Percentiles rank a stretch among this genome's conserved stretches.
phyloP scores from a whole-genome alignment of 495 filamentous ascomycete species.

The Clohesyomyces aquaticus region DNA sequence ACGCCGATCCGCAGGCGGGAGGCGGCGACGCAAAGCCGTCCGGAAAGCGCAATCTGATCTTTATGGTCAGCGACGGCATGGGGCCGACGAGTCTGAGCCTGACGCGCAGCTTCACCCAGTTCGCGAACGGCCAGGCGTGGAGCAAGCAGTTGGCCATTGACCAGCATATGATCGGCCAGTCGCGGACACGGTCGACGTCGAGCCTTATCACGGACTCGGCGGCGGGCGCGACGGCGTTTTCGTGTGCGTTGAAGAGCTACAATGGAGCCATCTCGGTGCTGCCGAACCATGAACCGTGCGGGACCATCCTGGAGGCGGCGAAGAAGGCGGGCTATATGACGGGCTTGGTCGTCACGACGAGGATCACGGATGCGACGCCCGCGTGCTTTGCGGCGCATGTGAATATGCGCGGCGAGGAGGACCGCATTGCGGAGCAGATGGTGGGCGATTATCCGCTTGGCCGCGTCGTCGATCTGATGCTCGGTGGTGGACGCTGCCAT shows the following conservation, averaged over 20 bases:
- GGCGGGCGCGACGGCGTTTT: slow-evolving; percentile 94
- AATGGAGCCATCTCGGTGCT: slow-evolving; percentile 93
- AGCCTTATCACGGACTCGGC: slow-evolving; percentile 92
- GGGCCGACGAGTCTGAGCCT: slow-evolving; percentile 85
- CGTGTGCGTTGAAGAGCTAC: slow-evolving; percentile 88
- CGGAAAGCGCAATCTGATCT: slow-evolving; percentile 91
- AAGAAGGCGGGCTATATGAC: slow-evolving; percentile 90
- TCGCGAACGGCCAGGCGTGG: slow-evolving; percentile 64
- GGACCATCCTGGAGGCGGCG: slow-evolving; percentile 92
- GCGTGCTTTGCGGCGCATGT: slow-evolving; percentile 94
- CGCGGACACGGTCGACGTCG: slow-evolving; percentile 78
- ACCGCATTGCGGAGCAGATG: slow-evolving; percentile 89
- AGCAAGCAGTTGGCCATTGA: slow-evolving; percentile 79
- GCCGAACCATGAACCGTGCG: slow-evolving; percentile 83
- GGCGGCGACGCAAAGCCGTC: slow-evolving; percentile 53
- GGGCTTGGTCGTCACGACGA: slow-evolving; percentile 91
- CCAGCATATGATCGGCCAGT: slow-evolving; percentile 83
- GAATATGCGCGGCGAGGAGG: slow-evolving; percentile 75
- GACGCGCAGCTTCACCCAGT: slow-evolving; percentile 81
- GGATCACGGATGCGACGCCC: slow-evolving; percentile 96
- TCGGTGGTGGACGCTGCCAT: slow-evolving; percentile 91
- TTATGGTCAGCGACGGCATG: slow-evolving; percentile 99
- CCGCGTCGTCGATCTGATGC: slow-evolving; percentile 82
- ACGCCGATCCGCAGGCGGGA: slow-evolving; percentile 53
- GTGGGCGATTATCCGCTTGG: slow-evolving; percentile 84